Evolutionary conservation across 306 rosid genomes (phyloP).

Genomic region (Quercus cerris): DNA sequence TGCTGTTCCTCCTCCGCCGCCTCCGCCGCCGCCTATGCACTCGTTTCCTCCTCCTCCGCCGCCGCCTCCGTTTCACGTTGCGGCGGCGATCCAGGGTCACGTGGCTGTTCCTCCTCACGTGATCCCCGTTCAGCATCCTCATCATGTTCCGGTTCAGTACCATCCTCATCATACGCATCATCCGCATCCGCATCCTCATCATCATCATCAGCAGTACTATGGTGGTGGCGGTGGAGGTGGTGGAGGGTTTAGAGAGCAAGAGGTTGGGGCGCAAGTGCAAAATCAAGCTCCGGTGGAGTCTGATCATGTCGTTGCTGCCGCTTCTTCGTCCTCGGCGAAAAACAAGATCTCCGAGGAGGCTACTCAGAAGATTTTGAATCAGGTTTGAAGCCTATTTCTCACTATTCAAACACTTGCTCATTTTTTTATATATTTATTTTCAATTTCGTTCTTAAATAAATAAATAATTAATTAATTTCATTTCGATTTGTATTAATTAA

Average conservation of each 20-base stretch:
- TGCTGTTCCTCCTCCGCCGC: constrained; percentile 29
- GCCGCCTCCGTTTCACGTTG: constrained; percentile 50
- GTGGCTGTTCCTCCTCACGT: constrained; percentile 40
- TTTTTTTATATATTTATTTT: too few species aligned
- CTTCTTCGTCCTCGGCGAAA: constrained; percentile 31
- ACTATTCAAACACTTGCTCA: too few species aligned
- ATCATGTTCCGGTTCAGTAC: constrained; percentile 49
- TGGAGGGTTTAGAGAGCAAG: constrained; percentile 38
- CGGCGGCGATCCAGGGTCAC: constrained; percentile 40
- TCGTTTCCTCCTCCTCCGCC: constrained; percentile 46
- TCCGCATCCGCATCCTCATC: constrained; percentile 45
- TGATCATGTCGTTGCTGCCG: constrained; percentile 24
- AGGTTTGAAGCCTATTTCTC: constrained; percentile 35
- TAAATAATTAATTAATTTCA: too few species aligned
- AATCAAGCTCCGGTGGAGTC: constrained; percentile 23
- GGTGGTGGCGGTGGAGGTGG: constrained; percentile 4
- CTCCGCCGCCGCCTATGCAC: too few species aligned
- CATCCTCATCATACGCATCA: constrained; percentile 41
- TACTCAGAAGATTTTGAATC: constrained; percentile 71
- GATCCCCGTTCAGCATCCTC: constrained; percentile 40
- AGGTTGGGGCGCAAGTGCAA: constrained; percentile 30
- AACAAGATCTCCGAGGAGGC: constrained; percentile 68
- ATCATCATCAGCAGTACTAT: constrained; percentile 26
- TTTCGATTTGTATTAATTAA: too few species aligned
- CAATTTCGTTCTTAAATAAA: too few species aligned